Evolutionary conservation across 345 rosid species (phyloP), one percentile per base, ranked within the genome.

Genomic region (Hibiscus tridactylites): DNA sequence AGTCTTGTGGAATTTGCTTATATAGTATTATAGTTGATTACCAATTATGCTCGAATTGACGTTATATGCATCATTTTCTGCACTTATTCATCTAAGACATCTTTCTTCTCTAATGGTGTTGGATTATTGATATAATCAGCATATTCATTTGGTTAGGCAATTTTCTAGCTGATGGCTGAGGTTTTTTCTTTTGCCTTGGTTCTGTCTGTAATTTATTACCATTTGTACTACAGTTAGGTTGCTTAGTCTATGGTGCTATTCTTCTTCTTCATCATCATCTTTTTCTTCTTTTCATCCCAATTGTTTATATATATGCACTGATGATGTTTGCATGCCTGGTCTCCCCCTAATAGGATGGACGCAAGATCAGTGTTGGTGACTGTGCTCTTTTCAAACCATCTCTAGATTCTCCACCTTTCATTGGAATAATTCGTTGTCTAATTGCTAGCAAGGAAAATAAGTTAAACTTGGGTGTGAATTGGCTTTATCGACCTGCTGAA

Each of bases 361-460:
- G 96, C 76, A 88, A 70, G 81, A 85, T 94, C 72, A 78, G 81
- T 74, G 87, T 88, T 72, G 98, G 98, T 72, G 98, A 91, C 71
- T 94, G 95, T 79, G 96, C 98, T 61, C 90, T 94, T 42, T 94
- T 94, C 76, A 88, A 91, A 65, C 93, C 94, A 3, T 84, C 95
- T 10, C 88, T 81, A 76, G 95, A 83, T 77, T 88, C 92, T 15
- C 95, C 89, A 1, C 97, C 96, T 19, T 94, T 92, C 75, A 88
- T 94, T 75, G 98, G 97, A 39, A 70, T 94, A 70, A 89, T 94
- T 54, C 91, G 90, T 24, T 83, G 79, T 74, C 24, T 90, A 7
- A 81, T 80, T 60, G 50, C 84, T 59, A 79, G 76, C 12, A 85
- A 83, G 83, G 93, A 88, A 62, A 81, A 77, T 12, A 82, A 78